A percentile compares a stretch with the other conserved stretches of the same genome.
Conservation (phyloP, 331 rosid genomes). For the Prunus yedoensis region DNA sequence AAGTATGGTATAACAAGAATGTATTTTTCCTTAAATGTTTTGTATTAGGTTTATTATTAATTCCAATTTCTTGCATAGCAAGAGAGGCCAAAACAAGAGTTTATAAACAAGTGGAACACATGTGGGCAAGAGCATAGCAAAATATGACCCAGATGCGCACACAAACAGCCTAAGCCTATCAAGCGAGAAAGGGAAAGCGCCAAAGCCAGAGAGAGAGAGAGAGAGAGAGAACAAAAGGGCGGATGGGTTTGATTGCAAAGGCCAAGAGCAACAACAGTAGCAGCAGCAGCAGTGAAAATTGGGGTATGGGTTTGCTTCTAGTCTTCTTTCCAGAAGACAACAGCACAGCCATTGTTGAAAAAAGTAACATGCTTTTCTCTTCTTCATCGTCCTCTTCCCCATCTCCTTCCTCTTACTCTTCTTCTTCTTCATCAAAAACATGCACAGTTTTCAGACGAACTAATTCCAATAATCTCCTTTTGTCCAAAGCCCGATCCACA, state of each 20-base stretch:
- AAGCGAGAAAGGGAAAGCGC: not conserved
- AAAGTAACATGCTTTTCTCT: constrained; percentile 26
- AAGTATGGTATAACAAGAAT: not conserved
- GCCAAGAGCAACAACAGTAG: constrained; percentile 16
- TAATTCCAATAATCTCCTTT: constrained; percentile 28
- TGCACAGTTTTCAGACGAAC: constrained; percentile 13
- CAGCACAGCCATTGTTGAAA: constrained; percentile 31
- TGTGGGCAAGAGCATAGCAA: not conserved
- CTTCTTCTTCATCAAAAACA: constrained; percentile 23
- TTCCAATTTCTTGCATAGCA: not conserved
- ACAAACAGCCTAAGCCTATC: not conserved
- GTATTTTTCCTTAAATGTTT: not conserved
- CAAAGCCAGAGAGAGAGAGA: not conserved
- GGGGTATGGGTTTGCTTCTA: constrained; percentile 65
- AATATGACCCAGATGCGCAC: not conserved
- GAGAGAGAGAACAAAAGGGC: not conserved
- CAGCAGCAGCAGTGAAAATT: constrained; percentile 13
- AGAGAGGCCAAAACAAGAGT: not conserved
- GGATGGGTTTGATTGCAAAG: constrained; percentile 34
- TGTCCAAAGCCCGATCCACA: constrained; percentile 70
- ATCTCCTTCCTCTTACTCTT: constrained; percentile 10
- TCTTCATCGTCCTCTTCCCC: constrained; percentile 1
- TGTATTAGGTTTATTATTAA: not conserved
- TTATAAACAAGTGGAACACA: not conserved
- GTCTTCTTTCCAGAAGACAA: constrained; percentile 68